Base-by-base conservation (phyloP, 148 eudicot genomes). In the Nepenthes mirabilis region DNA sequence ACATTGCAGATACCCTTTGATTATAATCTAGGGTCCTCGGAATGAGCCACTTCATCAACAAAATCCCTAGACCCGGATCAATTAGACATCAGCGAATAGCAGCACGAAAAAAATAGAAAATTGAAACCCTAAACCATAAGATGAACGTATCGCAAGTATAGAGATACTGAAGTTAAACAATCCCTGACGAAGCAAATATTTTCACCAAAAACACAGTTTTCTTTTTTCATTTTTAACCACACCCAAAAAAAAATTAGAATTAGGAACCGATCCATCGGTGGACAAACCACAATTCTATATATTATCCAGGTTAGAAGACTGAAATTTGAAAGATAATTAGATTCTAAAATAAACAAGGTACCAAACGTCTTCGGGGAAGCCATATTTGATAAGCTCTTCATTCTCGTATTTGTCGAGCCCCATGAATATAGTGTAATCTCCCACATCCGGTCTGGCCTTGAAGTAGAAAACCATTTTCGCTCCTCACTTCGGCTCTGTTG, bases 311-410 rank as follows among this genome's bases (percentile, higher is more conserved):
- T 40, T 40, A 8, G 8, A 8, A 40, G 36, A 55, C 58, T 34
- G 36, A 57, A 56, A 47, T 1, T 55, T 4, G 4, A 36, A 55
- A 9, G 9, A 1, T 14, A 53, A 47, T 56, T 48, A n/a, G 14
- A 34, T 65, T 4, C 11, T 54, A 49, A 52, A 40, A 58, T 32
- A 49, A 11, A 7, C 43, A n/a, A 49, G 43, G 6, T 70, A 91
- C 98, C 98, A 91, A 58, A 91, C 79, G 67, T 91, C 98, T 83
- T 91, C 96, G 8, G 88, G 96, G 72, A 91, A 84, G 34, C 98
- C 98, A 64, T 74, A 91, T 83, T 83, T 91, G 83, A 91, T 88
- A 68, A 91, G 96, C 59, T 91, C 98, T 66, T 91, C 98, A 66
- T 91, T 91, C 68, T 91, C 98, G 66, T 52, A 76, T 80, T 91